Evolutionary conservation across 345 rosid species (phyloP).

Genomic region (Eucalyptus sp.): DNA sequence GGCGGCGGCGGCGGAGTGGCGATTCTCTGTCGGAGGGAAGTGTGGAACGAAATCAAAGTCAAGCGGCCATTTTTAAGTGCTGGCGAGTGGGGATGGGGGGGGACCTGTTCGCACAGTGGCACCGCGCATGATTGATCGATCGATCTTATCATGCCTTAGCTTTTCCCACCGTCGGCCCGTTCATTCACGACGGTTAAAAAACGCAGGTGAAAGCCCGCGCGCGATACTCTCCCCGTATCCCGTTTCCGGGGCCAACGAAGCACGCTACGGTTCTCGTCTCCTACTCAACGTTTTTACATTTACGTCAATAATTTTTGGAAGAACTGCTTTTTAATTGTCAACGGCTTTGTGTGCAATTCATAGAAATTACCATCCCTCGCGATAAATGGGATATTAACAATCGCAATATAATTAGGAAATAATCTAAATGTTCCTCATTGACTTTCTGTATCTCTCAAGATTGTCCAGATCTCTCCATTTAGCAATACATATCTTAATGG

Average conservation of each 20-base stretch:
- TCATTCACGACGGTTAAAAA: neutral
- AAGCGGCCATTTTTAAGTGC: neutral
- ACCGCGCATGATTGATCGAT: neutral
- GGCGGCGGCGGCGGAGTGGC: neutral
- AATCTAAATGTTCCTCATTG: no score
- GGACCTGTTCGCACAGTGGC: neutral
- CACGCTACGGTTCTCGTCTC: neutral
- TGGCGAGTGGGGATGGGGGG: neutral
- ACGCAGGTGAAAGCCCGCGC: neutral
- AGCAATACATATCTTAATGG: no score
- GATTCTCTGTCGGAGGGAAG: neutral
- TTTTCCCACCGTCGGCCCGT: neutral
- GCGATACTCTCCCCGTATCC: neutral
- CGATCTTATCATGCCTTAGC: neutral
- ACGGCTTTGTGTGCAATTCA: neutral
- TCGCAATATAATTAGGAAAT: no score
- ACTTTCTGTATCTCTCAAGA: no score
- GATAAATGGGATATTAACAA: neutral
- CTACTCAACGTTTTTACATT: neutral
- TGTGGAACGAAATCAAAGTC: neutral
- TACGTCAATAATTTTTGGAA: neutral
- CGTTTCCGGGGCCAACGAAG: neutral
- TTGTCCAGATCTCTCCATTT: no score
- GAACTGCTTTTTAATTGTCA: neutral
- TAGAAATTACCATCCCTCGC: neutral